Evolutionary conservation across 176 grass and related monocot species (phyloP).

Genomic region (Carex pumila): DNA sequence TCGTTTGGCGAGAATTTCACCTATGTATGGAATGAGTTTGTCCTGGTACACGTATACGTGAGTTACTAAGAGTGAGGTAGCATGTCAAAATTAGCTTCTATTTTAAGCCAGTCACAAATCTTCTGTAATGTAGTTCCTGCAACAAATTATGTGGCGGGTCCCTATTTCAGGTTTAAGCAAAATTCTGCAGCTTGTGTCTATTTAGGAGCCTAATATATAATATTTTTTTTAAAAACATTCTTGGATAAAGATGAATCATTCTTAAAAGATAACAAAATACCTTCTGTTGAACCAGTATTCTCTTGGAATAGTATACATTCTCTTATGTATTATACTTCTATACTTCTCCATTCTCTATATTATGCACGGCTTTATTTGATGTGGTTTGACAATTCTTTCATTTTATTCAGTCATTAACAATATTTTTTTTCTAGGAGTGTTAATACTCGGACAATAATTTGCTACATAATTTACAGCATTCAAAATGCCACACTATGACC

Average conservation of each 20-base stretch:
- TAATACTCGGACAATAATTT: background rate
- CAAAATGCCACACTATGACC: background rate
- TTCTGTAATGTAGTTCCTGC: background rate
- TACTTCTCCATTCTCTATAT: background rate
- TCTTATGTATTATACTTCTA: background rate
- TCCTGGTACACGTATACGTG: background rate
- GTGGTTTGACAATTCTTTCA: background rate
- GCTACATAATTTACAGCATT: background rate
- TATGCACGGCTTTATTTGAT: background rate
- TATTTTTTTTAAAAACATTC: background rate
- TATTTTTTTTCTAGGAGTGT: background rate
- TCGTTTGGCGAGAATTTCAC: background rate
- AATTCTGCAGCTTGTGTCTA: background rate
- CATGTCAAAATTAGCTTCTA: slow-evolving; percentile 5
- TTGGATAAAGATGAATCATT: background rate
- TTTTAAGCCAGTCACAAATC: background rate
- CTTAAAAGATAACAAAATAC: background rate
- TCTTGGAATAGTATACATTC: background rate
- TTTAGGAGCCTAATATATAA: background rate
- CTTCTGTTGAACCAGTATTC: background rate
- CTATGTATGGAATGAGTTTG: slow-evolving; percentile 12
- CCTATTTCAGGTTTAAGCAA: background rate
- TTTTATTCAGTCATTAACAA: background rate
- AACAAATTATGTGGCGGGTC: background rate
- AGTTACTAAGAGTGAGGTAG: background rate